Conservation (phyloP, 495 filamentous ascomycete species). For the Cetradonia linearis region DNA sequence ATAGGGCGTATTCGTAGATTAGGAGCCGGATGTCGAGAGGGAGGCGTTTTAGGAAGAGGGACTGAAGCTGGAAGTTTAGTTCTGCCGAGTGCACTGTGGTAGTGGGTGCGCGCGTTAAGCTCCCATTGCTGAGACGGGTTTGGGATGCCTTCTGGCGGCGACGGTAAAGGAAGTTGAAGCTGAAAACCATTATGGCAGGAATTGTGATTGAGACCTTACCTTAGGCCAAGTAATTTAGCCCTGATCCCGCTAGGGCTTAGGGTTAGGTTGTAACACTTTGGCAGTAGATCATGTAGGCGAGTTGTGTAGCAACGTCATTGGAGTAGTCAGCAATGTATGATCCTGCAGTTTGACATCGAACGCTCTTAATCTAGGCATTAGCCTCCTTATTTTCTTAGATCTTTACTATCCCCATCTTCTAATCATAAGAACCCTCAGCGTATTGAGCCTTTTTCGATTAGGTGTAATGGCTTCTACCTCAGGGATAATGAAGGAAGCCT, state of each 20-base stretch:
- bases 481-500: background rate
- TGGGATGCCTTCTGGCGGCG: background rate
- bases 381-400: background rate
- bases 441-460: background rate
- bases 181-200: too few species aligned
- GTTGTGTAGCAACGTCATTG: background rate
- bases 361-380: background rate
- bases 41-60: background rate
- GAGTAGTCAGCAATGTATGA: background rate
- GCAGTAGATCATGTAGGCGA: too few species aligned
- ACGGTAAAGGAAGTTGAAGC: background rate
- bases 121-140: background rate
- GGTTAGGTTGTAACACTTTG: too few species aligned
- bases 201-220: too few species aligned
- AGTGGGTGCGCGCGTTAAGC: background rate
- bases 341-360: background rate
- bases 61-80: background rate
- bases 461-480: background rate
- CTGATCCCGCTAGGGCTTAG: too few species aligned
- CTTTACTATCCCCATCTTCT: background rate
- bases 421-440: background rate
- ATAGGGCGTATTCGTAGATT: background rate
- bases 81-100: background rate
- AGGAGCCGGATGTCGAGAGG: background rate
- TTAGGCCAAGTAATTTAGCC: too few species aligned